Evolutionary conservation across 257 asterid genomes (phyloP).

Genomic region (Salvia rosmarinus): DNA sequence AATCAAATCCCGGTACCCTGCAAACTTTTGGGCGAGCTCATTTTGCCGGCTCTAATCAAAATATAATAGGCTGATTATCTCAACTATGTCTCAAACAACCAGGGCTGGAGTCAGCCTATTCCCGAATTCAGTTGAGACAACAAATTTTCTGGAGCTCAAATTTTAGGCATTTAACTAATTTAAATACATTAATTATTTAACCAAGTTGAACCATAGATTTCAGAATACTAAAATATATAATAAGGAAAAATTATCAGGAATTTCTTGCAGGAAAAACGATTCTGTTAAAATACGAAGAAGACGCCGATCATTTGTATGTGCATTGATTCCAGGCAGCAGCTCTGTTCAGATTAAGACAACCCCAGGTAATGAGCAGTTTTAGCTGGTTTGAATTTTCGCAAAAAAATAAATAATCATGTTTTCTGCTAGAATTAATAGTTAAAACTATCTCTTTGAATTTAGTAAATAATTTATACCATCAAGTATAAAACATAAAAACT

Average conservation of each 20-base stretch:
- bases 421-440: no score
- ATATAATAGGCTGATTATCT: no score
- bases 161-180: constrained; percentile 47
- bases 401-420: not conserved
- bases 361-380: constrained; percentile 52
- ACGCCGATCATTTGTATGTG: constrained; percentile 72
- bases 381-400: not conserved
- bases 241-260: constrained; percentile 45
- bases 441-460: no score
- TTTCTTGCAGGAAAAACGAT: constrained; percentile 52
- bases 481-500: no score
- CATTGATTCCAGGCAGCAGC: constrained; percentile 77
- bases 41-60: no score
- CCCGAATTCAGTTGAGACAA: constrained; percentile 91
- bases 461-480: no score
- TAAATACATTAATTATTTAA: no score
- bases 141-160: constrained; percentile 79
- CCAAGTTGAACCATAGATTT: not conserved
- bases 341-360: constrained; percentile 66
- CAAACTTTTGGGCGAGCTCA: no score
- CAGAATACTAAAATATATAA: not conserved
- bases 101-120: constrained; percentile 60
- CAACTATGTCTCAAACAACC: constrained; percentile 48
- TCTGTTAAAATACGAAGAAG: constrained; percentile 56
- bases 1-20: no score